Conservation (phyloP, 371 early-diverging fungal genomes). For the Umbelopsis sp. region DNA sequence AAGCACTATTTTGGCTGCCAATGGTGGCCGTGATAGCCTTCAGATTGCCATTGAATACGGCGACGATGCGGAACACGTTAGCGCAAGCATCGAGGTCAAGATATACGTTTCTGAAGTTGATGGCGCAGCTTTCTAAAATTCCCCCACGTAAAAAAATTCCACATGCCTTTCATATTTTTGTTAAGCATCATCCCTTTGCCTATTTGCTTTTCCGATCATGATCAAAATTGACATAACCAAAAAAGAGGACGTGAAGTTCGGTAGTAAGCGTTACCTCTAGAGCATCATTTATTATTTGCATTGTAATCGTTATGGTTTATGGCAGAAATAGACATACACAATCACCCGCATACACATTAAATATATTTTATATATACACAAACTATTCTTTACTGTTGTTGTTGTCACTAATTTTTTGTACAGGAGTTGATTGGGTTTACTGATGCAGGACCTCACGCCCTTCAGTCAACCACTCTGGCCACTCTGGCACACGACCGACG, state of each 20-base stretch:
- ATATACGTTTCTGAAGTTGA: constrained; percentile 9
- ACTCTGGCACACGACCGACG: constrained; percentile 24
- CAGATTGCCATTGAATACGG: constrained; percentile 29
- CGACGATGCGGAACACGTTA: background rate
- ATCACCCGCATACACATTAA: constrained; percentile 14
- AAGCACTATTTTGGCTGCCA: constrained; percentile 34
- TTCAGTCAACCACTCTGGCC: constrained; percentile 30
- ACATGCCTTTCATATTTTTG: background rate
- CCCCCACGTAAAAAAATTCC: background rate
- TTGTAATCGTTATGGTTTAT: background rate
- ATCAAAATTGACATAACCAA: background rate
- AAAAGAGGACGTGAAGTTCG: background rate
- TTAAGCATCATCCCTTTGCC: background rate
- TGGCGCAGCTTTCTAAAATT: background rate
- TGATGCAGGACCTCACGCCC: background rate
- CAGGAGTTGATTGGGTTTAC: background rate
- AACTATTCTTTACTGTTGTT: background rate
- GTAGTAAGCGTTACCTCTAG: background rate
- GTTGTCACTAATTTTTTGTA: too few species aligned
- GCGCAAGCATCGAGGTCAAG: background rate
- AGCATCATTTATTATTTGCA: constrained; percentile 7
- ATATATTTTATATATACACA: constrained; percentile 7
- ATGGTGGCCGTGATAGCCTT: constrained; percentile 47
- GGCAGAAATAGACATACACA: constrained; percentile 6
- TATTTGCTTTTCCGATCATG: background rate